phyloP scores from a whole-genome alignment of 768 basidiomycete species.

The Exidia glandulosa region DNA sequence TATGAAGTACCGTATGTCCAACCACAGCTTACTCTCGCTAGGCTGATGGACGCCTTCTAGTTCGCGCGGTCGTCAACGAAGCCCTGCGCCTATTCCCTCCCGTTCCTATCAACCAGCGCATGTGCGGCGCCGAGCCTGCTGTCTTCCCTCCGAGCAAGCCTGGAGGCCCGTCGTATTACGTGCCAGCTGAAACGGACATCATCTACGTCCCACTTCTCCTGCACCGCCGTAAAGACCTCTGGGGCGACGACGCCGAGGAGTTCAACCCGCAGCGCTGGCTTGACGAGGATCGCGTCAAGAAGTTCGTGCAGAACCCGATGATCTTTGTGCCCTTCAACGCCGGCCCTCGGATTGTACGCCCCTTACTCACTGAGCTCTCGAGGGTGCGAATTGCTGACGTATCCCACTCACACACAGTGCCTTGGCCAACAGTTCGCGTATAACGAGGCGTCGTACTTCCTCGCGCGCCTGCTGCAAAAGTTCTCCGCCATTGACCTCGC shows the following conservation, averaged over 20 bases:
- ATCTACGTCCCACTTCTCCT: constrained; percentile 51
- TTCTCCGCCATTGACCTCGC: constrained; percentile 51
- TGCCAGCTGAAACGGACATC: constrained; percentile 46
- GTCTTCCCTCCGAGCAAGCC: constrained; percentile 41
- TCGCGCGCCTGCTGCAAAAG: constrained; percentile 54
- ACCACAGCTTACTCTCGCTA: not conserved
- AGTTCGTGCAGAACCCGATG: constrained; percentile 45
- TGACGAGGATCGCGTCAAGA: constrained; percentile 39
- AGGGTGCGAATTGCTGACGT: not conserved
- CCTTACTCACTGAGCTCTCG: constrained; percentile 1
- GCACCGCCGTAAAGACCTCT: constrained; percentile 55
- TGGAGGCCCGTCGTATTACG: constrained; percentile 22
- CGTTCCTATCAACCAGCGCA: constrained; percentile 61
- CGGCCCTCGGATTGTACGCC: constrained; percentile 44
- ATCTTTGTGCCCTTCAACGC: constrained; percentile 70
- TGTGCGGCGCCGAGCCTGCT: constrained; percentile 38
- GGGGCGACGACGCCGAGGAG: constrained; percentile 67
- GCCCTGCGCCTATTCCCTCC: constrained; percentile 70
- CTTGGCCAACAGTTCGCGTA: constrained; percentile 66
- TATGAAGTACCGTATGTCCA: constrained; percentile 52
- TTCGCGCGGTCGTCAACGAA: constrained; percentile 72
- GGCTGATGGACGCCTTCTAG: constrained; percentile 19
- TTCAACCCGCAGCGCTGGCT: constrained; percentile 77
- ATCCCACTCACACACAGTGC: constrained; percentile 31
- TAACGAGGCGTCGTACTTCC: constrained; percentile 65